Conservation (phyloP, 202 grass and related monocot genomes). For the Panicum hallii region DNA sequence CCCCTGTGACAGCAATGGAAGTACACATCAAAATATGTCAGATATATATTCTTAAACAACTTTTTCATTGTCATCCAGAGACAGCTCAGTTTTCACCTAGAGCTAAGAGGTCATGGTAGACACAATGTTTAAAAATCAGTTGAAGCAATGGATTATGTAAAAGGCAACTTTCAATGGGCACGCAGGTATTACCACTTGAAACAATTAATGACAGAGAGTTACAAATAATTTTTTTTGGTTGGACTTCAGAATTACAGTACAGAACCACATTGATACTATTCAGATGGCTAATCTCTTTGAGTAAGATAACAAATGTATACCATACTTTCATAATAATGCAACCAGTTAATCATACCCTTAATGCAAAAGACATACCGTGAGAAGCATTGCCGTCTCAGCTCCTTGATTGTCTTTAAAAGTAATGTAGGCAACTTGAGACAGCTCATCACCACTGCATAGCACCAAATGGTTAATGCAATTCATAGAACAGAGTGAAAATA, state of each 20-base stretch:
- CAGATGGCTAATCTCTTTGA: neutral
- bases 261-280: neutral
- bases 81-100: neutral
- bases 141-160: neutral
- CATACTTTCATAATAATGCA: neutral
- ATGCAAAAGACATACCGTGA: constrained; percentile 64
- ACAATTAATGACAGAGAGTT: neutral
- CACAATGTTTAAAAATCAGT: constrained; percentile 23
- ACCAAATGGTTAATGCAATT: constrained; percentile 34
- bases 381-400: constrained; percentile 89
- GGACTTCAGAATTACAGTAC: constrained; percentile 11
- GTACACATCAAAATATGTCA: neutral
- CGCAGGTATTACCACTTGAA: neutral
- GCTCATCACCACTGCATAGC: constrained; percentile 68
- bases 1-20: constrained; percentile 58
- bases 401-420: constrained; percentile 89
- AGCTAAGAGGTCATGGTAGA: neutral
- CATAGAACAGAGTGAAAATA: constrained; percentile 11
- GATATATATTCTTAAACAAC: constrained; percentile 10
- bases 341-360: constrained; percentile 10
- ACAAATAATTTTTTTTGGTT: neutral
- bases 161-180: constrained; percentile 6
- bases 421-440: constrained; percentile 89
- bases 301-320: neutral
- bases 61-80: constrained; percentile 6